Conservation (phyloP, 371 early-diverging fungal genomes). For the Lichtheimia ramosa region DNA sequence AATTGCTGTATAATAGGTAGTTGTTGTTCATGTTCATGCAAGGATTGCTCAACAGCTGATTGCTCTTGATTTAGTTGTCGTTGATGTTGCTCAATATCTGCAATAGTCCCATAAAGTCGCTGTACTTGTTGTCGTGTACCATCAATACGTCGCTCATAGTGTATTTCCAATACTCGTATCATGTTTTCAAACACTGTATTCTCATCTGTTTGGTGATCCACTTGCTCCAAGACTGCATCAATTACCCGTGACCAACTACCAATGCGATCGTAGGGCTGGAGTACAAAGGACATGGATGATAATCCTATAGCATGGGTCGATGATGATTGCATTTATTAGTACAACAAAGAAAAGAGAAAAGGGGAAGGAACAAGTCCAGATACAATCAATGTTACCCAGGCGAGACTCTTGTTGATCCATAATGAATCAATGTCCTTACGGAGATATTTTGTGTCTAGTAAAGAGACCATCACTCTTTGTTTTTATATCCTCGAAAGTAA, state of each 20-base stretch:
- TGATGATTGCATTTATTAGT: background rate
- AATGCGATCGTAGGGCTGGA: background rate
- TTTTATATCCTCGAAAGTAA: background rate
- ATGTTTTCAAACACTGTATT: conserved; percentile 9
- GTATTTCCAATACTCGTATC: conserved; percentile 8
- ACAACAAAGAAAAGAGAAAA: background rate
- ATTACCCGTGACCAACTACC: background rate
- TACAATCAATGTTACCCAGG: background rate
- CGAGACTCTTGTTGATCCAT: too few relatives aligned
- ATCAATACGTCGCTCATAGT: conserved; percentile 12
- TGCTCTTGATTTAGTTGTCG: conserved; percentile 15
- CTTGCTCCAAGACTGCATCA: background rate
- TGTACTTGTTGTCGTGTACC: conserved; percentile 7
- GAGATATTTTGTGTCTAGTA: conserved; percentile 4
- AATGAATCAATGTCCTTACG: background rate
- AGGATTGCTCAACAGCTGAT: conserved; percentile 13
- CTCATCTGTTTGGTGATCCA: conserved; percentile 2
- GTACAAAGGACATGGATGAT: background rate
- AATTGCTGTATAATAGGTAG: conserved; percentile 8
- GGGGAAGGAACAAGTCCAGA: background rate
- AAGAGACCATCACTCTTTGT: conserved; percentile 1
- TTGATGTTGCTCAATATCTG: conserved; percentile 14
- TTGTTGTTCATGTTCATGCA: conserved; percentile 15
- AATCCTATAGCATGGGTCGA: background rate
- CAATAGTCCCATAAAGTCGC: conserved; percentile 1